Evolutionary conservation across 1,284 basidiomycete genomes (phyloP).

Genomic region (Pascua guehoae): DNA sequence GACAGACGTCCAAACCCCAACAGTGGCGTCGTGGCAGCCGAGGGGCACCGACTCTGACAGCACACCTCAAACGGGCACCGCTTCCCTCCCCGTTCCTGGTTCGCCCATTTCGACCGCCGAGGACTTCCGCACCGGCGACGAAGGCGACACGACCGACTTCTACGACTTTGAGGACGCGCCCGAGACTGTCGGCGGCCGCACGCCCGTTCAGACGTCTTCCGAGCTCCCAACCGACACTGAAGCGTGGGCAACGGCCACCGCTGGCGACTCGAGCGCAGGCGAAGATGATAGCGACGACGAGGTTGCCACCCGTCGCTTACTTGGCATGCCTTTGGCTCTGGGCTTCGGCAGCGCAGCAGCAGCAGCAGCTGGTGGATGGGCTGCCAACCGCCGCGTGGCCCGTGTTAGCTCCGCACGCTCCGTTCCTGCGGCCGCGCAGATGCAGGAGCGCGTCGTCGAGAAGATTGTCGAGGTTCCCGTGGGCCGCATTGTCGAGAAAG

Average conservation of each 20-base stretch:
- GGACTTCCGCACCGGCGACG: slow-evolving; percentile 14
- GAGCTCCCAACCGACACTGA: slow-evolving; percentile 56
- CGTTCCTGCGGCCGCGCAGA: slow-evolving; percentile 40
- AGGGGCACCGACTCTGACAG: too few species aligned
- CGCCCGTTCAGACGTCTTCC: slow-evolving; percentile 59
- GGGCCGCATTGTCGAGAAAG: slow-evolving; percentile 35
- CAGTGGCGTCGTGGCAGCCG: too few species aligned
- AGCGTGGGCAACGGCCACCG: slow-evolving; percentile 41
- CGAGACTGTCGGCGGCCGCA: slow-evolving; percentile 64
- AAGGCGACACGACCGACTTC: slow-evolving; percentile 54
- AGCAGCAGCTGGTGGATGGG: slow-evolving; percentile 27
- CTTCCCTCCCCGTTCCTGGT: slow-evolving; percentile 1
- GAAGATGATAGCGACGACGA: slow-evolving; percentile 46
- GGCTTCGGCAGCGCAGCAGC: slow-evolving; percentile 21
- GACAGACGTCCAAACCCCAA: slow-evolving; percentile 28
- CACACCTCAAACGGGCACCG: too few species aligned
- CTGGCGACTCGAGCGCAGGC: slow-evolving; percentile 52
- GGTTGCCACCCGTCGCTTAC: background rate
- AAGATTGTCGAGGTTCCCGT: slow-evolving; percentile 25
- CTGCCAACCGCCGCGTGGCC: slow-evolving; percentile 22
- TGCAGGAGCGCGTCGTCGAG: slow-evolving; percentile 48
- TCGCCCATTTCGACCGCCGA: slow-evolving; percentile 19
- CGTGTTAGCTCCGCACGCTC: slow-evolving; percentile 11
- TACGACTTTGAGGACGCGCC: slow-evolving; percentile 81
- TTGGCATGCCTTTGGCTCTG: slow-evolving; percentile 12